Percentiles rank a stretch among this genome's conserved stretches.
These are phyloP conservation scores for Sporothrix brasiliensis DNA, from an alignment of 2,329 filamentous ascomycete genomes.

Conservation along the genomic window DNA sequence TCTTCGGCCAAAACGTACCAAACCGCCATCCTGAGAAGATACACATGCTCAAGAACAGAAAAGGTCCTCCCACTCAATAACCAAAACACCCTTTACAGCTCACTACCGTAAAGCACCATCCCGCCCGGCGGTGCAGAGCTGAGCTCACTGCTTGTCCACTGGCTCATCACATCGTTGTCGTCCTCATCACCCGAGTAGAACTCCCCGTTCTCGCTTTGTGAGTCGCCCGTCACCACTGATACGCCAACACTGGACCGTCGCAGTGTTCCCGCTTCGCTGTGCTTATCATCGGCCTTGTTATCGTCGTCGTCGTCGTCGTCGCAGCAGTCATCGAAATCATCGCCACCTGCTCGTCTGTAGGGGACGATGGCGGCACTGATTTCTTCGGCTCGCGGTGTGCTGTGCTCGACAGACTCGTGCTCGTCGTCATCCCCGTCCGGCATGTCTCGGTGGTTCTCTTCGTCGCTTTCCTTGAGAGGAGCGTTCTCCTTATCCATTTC, in stretches of 20 bases:
- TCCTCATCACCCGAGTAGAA: slow-evolving; percentile 46
- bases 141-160: slow-evolving; percentile 53
- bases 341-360: slow-evolving; percentile 13
- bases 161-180: slow-evolving; percentile 46
- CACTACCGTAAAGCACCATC: slow-evolving; percentile 36
- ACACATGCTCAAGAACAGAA: slow-evolving; percentile 14
- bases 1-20: background rate
- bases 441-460: slow-evolving; percentile 51
- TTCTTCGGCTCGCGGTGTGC: slow-evolving; percentile 34
- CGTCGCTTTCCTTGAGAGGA: slow-evolving; percentile 61
- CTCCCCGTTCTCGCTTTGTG: slow-evolving; percentile 35
- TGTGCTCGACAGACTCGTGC: slow-evolving; percentile 25
- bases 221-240: slow-evolving; percentile 48
- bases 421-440: slow-evolving; percentile 2
- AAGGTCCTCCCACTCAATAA: background rate
- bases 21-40: background rate
- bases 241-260: slow-evolving; percentile 54
- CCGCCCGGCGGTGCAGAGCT: slow-evolving; percentile 38
- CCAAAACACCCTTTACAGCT: slow-evolving; percentile 11
- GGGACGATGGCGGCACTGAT: slow-evolving; percentile 30
- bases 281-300: slow-evolving; percentile 44
- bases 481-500: slow-evolving; percentile 51
- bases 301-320: slow-evolving; percentile 34
- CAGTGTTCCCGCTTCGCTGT: slow-evolving; percentile 57
- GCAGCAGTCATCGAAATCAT: slow-evolving; percentile 25